Percentiles rank a stretch among this genome's conserved stretches.
Evolutionary conservation across 495 filamentous ascomycete species (phyloP).

Genomic region (Penicilliopsis zonata): DNA sequence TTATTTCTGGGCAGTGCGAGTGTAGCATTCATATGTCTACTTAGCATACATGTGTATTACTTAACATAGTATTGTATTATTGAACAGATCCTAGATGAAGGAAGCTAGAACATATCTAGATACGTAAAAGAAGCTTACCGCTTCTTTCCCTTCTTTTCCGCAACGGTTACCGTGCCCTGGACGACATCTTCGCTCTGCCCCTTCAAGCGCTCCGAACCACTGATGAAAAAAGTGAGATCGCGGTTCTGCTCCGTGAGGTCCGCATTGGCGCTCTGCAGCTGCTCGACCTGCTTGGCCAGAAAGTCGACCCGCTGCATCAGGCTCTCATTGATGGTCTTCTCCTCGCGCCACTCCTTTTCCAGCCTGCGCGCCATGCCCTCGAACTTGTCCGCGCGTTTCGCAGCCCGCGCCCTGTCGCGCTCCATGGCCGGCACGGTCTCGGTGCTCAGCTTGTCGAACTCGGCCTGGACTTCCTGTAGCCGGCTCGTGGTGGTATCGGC

Average conservation of each 20-base stretch:
- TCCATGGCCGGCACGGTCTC: slow-evolving; percentile 57
- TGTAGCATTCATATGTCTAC: no score
- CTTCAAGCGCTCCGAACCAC: slow-evolving; percentile 67
- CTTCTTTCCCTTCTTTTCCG: slow-evolving; percentile 35
- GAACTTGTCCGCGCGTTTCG: slow-evolving; percentile 55
- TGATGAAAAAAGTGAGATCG: slow-evolving; percentile 87
- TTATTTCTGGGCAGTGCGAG: slow-evolving; percentile 87
- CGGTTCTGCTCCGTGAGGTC: slow-evolving; percentile 74
- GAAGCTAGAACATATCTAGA: no score
- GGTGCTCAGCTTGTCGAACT: slow-evolving; percentile 41
- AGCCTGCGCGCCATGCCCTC: slow-evolving; percentile 63
- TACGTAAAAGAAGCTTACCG: no score
- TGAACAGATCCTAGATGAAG: no score
- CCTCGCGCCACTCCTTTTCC: slow-evolving; percentile 70
- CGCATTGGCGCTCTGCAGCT: slow-evolving; percentile 39
- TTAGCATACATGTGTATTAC: no score
- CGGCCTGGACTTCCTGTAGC: slow-evolving; percentile 39
- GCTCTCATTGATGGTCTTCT: slow-evolving; percentile 70
- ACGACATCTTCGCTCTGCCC: slow-evolving; percentile 50
- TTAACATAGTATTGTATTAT: no score
- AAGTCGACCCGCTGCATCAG: slow-evolving; percentile 66
- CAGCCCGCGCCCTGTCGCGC: slow-evolving; percentile 54
- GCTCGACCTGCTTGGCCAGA: slow-evolving; percentile 43
- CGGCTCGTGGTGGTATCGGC: slow-evolving; percentile 38
- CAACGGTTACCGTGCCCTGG: slow-evolving; percentile 43